Conservation (phyloP, 768 basidiomycete genomes). For the Boletus coccyginus region DNA sequence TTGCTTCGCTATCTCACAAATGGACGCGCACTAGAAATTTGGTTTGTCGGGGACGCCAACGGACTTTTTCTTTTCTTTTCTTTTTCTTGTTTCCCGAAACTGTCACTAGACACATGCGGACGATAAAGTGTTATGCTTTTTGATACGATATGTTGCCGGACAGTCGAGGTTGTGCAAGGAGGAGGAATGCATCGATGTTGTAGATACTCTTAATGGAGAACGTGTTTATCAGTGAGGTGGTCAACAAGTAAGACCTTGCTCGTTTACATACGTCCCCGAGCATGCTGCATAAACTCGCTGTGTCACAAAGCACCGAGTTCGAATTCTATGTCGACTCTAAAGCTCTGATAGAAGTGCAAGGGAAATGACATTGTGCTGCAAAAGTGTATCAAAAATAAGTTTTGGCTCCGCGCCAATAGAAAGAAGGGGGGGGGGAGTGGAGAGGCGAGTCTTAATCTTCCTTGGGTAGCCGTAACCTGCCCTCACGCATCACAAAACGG, state of each 20-base stretch:
- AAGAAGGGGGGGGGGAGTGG: no score
- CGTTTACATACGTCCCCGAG: no score
- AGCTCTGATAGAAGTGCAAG: not conserved
- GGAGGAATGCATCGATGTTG: not conserved
- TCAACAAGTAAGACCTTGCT: no score
- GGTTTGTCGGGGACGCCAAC: not conserved
- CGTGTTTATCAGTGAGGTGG: no score
- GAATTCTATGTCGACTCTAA: not conserved
- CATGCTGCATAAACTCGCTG: no score
- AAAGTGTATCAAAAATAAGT: not conserved
- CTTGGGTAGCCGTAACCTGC: no score
- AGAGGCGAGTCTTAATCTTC: no score
- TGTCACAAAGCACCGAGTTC: no score
- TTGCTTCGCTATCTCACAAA: not conserved
- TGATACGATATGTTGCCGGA: not conserved
- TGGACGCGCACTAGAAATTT: not conserved
- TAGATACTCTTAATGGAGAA: no score
- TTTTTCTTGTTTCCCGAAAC: not conserved
- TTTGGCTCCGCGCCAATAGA: not conserved
- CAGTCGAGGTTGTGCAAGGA: not conserved
- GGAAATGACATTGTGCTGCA: not conserved
- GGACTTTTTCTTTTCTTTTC: not conserved
- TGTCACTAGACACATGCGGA: not conserved
- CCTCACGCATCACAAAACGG: constrained; percentile 6
- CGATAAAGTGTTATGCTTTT: not conserved